Evolutionary conservation across 208 protist species (phyloP), one percentile per base, ranked within the genome.

Genomic region (Trichomonas tenax): DNA sequence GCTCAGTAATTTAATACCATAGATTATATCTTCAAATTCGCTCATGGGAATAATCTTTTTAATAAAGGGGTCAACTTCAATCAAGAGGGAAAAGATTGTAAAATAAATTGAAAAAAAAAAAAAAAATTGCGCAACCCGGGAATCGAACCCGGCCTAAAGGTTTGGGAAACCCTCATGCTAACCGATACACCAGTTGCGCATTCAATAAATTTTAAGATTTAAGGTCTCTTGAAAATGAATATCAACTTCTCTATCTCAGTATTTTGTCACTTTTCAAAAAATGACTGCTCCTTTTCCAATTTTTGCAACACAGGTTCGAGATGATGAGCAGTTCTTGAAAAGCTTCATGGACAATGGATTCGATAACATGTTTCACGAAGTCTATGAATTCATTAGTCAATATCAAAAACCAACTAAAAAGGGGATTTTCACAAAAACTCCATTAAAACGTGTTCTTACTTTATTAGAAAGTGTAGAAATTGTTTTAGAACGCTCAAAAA

Each of bases 91-190:
- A n/a, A n/a, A n/a, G n/a, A n/a, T n/a, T n/a, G n/a, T n/a, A 51
- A 51, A 51, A 51, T 51, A 51, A 51, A 51, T 14, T 51, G 46
- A 51, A 51, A 51, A 51, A 14, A 14, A 51, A 51, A 51, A 89
- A 26, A 89, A 48, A 89, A n/a, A n/a, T 23, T 89, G 82, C 82
- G 82, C 36, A 21, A 46, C 40, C 82, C 82, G 82, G 82, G 82
- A 89, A 89, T 89, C 82, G 82, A 89, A 89, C 82, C 82, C 82
- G 82, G 82, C 17, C 41, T 38, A 44, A n/a, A 89, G 36, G 82
- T 40, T 89, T 89, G 82, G 82, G 40, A 89, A 46, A 40, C 82
- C 36, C 34, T 31, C 40, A 89, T 44, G 82, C 34, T 89, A 89
- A 89, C 82, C 82, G 36, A 31, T 89, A 89, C 82, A 44, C 82